Base-by-base conservation (phyloP, 495 filamentous ascomycete genomes). In the Oleoguttula mirabilis region DNA sequence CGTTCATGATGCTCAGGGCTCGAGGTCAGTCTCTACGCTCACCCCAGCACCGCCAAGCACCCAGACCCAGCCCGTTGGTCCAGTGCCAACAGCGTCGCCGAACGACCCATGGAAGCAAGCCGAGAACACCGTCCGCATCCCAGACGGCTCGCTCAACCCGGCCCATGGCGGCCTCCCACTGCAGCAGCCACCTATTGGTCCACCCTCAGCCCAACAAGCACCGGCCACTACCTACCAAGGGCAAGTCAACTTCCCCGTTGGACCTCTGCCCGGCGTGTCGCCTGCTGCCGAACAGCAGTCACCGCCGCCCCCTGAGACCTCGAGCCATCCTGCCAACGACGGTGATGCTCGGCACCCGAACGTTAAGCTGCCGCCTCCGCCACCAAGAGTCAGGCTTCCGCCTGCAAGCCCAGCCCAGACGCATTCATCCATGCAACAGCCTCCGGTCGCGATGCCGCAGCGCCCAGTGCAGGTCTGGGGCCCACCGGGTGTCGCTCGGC, bases 261-360 rank as follows among this genome's bases (percentile, higher is more conserved):
- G 27, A 4, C 39, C 42, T 6, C 19, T 46, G 30, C 38, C 42
- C n/a, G 21, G 31, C 10, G 38, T 37, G 8, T 19, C 34, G 17
- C 17, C 14, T 3, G 14, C n/a, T 4, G 39, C 28, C 6, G 45
- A 47, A 10, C 27, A 43, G 31, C 41, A 43, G 27, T 37, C 52
- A 24, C 62, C 62, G 20, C 60, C 62, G 16, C 62, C 62, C 8
- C n/a, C n/a, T n/a, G 62, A 65, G 32, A 52, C 50, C 3, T 23
- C 39, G 10, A 43, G 37, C 6, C 60, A 65, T 34, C 60, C 60
- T 3, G 60, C 41, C 2, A 47, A 58, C 43, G 47, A 42, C 16
- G 53, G 55, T 36, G 41, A 58, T 36, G 23, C 32, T 0, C n/a
- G 40, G 10, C 46, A 53, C 27, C 60, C 60, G 11, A 36, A 48